Evolutionary conservation across 805 yeast genomes (phyloP).

Genomic region (Yarrowia porcina): DNA sequence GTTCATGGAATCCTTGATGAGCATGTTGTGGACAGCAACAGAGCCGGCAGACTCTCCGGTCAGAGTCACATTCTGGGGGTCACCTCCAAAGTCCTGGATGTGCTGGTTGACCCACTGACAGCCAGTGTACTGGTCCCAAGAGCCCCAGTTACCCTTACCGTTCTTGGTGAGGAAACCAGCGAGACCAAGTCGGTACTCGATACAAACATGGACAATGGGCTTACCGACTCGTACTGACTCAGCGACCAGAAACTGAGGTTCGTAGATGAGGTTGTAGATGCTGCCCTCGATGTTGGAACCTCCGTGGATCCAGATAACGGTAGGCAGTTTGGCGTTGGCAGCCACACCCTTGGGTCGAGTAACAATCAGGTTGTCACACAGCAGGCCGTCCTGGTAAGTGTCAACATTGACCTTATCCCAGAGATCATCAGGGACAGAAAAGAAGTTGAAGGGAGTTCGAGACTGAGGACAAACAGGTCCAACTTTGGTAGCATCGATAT

Average conservation of each 20-base stretch:
- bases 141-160: slow-evolving; percentile 42
- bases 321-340: slow-evolving; percentile 34
- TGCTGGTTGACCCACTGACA: slow-evolving; percentile 47
- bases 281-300: slow-evolving; percentile 41
- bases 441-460: slow-evolving; percentile 10
- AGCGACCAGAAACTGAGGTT: slow-evolving; percentile 34
- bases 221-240: slow-evolving; percentile 29
- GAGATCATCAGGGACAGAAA: slow-evolving; percentile 76
- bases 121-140: slow-evolving; percentile 49
- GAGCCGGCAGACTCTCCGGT: slow-evolving; percentile 50
- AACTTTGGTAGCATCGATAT: neutral
- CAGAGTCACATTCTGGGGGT: slow-evolving; percentile 43
- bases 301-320: slow-evolving; percentile 43
- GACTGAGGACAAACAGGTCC: slow-evolving; percentile 17
- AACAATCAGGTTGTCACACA: slow-evolving; percentile 37
- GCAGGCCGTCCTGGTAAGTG: slow-evolving; percentile 34
- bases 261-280: slow-evolving; percentile 34
- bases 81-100: slow-evolving; percentile 49
- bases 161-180: slow-evolving; percentile 44
- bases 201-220: slow-evolving; percentile 40
- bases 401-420: slow-evolving; percentile 55
- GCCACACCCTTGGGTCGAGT: slow-evolving; percentile 31
- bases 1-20: slow-evolving; percentile 24
- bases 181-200: slow-evolving; percentile 42
- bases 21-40: slow-evolving; percentile 18